Base-by-base conservation (phyloP, 75 land plant genomes). In the Selaginella moellendorffii region DNA sequence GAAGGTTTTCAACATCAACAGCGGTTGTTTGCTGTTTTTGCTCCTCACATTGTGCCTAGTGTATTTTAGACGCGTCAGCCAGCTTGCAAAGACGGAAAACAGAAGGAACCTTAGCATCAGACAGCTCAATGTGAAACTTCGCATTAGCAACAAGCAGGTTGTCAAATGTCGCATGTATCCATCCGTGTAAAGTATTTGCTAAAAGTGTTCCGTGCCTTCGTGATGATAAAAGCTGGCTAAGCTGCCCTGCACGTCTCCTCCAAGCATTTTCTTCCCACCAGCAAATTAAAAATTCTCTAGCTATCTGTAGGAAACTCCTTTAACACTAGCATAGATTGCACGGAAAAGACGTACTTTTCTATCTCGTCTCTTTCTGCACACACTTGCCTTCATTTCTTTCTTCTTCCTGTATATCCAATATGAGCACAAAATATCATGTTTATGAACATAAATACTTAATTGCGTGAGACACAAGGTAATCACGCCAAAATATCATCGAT, bases 211-310 rank as follows among this genome's bases (percentile, higher is more conserved):
- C 62, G 24, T 54, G 76, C n/a, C 76, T 66, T 1, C 76, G 61
- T 8, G 65, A 53, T 26, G 67, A 62, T 30, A 74, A 27, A 54
- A 74, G 59, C 22, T 36, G 24, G 26, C 64, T 63, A 27, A 74
- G 53, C 67, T 74, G 76, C 29, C 64, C 14, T 18, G 72, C 72
- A 2, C 67, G 65, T 53, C 76, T 64, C 53, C 66, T 74, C 76
- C 76, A 74, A 26, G 76, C 76, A 71, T 69, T 74, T 29, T 54
- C 31, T 22, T 69, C 76, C 76, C 76, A 74, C 76, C 76, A 74
- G 52, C 30, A 53, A 29, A 29, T 20, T 17, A 73, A 36, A 22
- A 62, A 19, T 46, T 2, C 2, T 31, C 58, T 73, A 27, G 63
- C 70, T 26, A 62, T 30, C 75, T 73, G 71, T 12, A 36, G 27